phyloP scores from a whole-genome alignment of 306 rosid genomes.

The Crataegus laevigata region DNA sequence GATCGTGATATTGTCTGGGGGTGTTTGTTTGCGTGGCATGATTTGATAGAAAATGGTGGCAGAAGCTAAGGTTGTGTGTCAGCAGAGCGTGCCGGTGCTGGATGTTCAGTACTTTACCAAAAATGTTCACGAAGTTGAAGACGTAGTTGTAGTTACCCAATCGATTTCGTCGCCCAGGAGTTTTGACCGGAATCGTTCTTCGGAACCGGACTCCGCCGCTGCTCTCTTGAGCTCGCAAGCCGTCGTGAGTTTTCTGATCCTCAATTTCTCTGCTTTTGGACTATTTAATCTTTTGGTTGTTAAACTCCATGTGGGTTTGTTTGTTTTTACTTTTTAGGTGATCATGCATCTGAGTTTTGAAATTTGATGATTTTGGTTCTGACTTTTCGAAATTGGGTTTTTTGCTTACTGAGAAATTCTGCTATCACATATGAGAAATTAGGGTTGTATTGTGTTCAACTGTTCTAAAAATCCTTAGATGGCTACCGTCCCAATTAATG shows the following conservation, averaged over 20 bases:
- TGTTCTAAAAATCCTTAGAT: too few relatives aligned
- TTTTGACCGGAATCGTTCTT: constrained; percentile 41
- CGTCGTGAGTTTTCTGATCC: constrained; percentile 51
- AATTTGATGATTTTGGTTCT: background rate
- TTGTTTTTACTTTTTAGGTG: background rate
- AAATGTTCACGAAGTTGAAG: constrained; percentile 41
- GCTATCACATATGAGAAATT: background rate
- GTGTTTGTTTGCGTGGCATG: constrained; percentile 5
- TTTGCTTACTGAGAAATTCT: background rate
- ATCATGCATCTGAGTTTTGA: background rate
- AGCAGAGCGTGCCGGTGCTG: constrained; percentile 43
- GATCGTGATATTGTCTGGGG: background rate
- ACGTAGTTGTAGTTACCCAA: constrained; percentile 18
- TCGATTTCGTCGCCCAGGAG: constrained; percentile 13
- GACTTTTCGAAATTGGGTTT: background rate
- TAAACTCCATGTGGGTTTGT: background rate
- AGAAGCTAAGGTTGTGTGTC: constrained; percentile 54
- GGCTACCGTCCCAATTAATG: too few relatives aligned
- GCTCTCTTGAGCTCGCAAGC: constrained; percentile 44
- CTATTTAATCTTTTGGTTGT: background rate
- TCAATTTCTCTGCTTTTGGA: background rate
- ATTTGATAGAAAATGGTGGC: constrained; percentile 58
- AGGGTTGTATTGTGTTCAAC: too few relatives aligned
- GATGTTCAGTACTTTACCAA: constrained; percentile 48
- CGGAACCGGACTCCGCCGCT: constrained; percentile 48